Evolutionary conservation across 352 stramenopile species (phyloP), one percentile per base, ranked within the genome.

Genomic region (Peronospora destructor): DNA sequence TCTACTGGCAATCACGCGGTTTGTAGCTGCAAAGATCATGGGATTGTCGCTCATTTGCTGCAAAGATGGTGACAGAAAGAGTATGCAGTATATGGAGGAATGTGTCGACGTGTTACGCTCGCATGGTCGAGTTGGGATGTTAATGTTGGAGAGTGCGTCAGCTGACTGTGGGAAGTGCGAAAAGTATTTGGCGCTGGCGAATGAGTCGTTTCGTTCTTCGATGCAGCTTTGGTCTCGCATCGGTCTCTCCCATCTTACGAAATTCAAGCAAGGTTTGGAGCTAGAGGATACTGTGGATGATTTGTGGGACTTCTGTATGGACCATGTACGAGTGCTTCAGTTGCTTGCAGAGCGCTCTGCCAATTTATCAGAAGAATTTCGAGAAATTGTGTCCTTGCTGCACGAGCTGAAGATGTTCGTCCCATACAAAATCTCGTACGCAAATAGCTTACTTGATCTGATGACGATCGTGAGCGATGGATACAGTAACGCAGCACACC

Each of bases 291-390:
- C 89, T 40, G 42, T 91, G 11, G 72, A 87, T 57, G 80, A 89
- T 52, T 53, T 91, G 34, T 91, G 80, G 80, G 76, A 88, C 39
- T 85, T 86, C 37, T 78, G 66, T n/a, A 61, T 79, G n/a, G 68
- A 83, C 38, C 71, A 68, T 6, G 66, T 89, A 32, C 76, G 71
- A 16, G 66, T 81, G n/a, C 46, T 85, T 11, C 64, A 59, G 5
- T 35, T 85, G 14, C 21, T 76, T 2, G 28, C 16, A 40, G 37
- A 60, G 14, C 37, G 36, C 6, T 45, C 40, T 14, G 11, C 36
- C 21, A 47, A 57, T 28, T 50, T 10, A 8, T 35, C 28, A 23
- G 36, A 41, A 21, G 52, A 56, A 16, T 29, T 17, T 45, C 48
- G 53, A 42, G 67, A 60, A 14, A 71, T 85, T 28, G 49, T 84